These are phyloP conservation scores for Cadophora gregata DNA, from an alignment of 2,329 filamentous ascomycete genomes.

Conservation along the genomic window DNA sequence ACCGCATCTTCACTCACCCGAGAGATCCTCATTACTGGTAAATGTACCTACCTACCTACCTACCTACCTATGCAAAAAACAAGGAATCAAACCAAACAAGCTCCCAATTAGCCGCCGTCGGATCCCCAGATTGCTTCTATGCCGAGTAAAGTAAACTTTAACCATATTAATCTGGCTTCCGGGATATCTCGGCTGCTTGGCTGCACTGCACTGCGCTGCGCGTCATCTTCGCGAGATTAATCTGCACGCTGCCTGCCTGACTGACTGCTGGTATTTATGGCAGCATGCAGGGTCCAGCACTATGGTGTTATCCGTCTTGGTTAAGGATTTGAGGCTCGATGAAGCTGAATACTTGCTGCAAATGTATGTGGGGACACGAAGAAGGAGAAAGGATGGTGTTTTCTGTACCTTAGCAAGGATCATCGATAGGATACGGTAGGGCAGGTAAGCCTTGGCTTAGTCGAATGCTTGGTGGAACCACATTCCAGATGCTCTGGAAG, in stretches of 20 bases:
- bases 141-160: neutral
- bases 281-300: neutral
- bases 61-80: no score
- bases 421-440: no score
- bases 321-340: neutral
- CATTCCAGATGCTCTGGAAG: constrained; percentile 11
- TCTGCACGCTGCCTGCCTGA: neutral
- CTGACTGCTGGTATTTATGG: neutral
- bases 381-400: neutral
- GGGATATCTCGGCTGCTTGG: neutral
- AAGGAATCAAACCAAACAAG: neutral
- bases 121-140: neutral
- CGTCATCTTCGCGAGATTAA: constrained; percentile 4
- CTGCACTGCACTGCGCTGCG: neutral
- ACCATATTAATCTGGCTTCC: constrained; percentile 1
- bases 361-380: no score
- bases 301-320: neutral
- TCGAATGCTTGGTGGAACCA: neutral
- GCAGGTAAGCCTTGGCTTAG: constrained; percentile 21
- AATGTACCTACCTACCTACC: no score
- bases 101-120: neutral
- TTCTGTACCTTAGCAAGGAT: constrained; percentile 16
- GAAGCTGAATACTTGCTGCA: neutral
- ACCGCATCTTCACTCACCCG: constrained; percentile 10
- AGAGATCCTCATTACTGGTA: constrained; percentile 1